Evolutionary conservation across 2,329 filamentous ascomycete species (phyloP).

Genomic region (Arthrobotrys megalospora): DNA sequence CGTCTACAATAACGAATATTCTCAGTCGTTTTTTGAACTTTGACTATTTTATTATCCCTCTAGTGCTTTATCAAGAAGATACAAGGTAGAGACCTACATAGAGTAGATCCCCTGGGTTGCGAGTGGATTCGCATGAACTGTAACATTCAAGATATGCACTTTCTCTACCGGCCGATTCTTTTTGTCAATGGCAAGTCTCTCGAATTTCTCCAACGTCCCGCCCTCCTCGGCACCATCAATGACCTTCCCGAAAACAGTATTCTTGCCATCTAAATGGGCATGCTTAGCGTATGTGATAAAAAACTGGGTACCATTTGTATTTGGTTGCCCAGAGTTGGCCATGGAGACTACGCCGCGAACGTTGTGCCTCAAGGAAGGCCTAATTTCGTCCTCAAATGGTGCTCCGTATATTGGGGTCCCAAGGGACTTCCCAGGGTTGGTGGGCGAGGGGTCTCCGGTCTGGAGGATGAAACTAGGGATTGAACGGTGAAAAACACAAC

Average conservation of each 20-base stretch:
- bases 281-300: conserved; percentile 84
- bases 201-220: conserved; percentile 78
- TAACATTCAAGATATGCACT: conserved; percentile 78
- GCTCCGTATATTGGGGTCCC: conserved; percentile 79
- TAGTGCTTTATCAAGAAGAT: too few relatives aligned
- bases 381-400: conserved; percentile 85
- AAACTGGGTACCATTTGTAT: conserved; percentile 84
- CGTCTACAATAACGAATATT: too few relatives aligned
- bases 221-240: conserved; percentile 74
- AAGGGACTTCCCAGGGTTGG: conserved; percentile 69
- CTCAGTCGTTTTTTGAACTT: too few relatives aligned
- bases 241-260: conserved; percentile 83
- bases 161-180: conserved; percentile 80
- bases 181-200: conserved; percentile 80
- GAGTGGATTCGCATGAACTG: conserved; percentile 84
- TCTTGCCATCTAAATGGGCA: conserved; percentile 84
- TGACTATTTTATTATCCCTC: not conserved
- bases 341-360: conserved; percentile 80
- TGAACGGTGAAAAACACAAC: conserved; percentile 82
- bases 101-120: conserved; percentile 68
- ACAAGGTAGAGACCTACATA: not conserved
- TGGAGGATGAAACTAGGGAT: conserved; percentile 87
- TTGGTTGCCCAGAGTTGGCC: conserved; percentile 80
- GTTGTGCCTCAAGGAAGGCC: conserved; percentile 78
- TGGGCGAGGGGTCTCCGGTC: conserved; percentile 76